These are phyloP conservation scores for Backusella australiensis DNA, from an alignment of 192 early-diverging fungal genomes.

Conservation along the genomic window DNA sequence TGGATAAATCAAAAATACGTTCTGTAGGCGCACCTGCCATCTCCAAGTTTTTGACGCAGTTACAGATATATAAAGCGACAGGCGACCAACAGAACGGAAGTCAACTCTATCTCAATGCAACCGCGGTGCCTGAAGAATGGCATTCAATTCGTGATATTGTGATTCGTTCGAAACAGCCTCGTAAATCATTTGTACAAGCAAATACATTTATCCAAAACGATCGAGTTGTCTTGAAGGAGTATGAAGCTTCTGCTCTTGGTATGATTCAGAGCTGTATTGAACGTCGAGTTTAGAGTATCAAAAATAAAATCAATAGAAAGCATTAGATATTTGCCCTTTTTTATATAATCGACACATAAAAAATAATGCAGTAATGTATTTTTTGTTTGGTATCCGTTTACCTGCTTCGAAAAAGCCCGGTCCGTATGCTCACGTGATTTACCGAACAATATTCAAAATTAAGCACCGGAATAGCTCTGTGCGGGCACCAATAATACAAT, in stretches of 20 bases:
- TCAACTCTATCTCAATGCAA: conserved; percentile 42
- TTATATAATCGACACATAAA: too few species aligned
- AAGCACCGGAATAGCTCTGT: background rate
- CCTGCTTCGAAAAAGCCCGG: background rate
- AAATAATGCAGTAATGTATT: too few species aligned
- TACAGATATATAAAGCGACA: conserved; percentile 59
- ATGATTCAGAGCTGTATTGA: conserved; percentile 58
- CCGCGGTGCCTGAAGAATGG: conserved; percentile 48
- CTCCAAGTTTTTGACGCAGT: conserved; percentile 49
- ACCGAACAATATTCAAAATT: background rate
- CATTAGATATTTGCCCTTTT: too few species aligned
- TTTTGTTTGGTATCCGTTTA: background rate
- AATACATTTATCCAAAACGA: conserved; percentile 46
- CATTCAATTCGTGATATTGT: conserved; percentile 49
- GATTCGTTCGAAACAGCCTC: conserved; percentile 46
- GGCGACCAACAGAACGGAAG: conserved; percentile 48
- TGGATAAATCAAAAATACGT: conserved; percentile 51
- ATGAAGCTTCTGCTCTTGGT: conserved; percentile 49
- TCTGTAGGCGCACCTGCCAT: conserved; percentile 49
- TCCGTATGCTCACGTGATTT: background rate
- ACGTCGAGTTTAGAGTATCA: conserved; percentile 26
- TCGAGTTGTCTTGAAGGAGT: conserved; percentile 47
- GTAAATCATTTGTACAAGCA: conserved; percentile 53
- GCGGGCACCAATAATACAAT: background rate
- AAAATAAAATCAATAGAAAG: background rate